These are phyloP conservation scores for Pseudocercospora macadamiae DNA, from an alignment of 2,329 filamentous ascomycete genomes.

Conservation along the genomic window DNA sequence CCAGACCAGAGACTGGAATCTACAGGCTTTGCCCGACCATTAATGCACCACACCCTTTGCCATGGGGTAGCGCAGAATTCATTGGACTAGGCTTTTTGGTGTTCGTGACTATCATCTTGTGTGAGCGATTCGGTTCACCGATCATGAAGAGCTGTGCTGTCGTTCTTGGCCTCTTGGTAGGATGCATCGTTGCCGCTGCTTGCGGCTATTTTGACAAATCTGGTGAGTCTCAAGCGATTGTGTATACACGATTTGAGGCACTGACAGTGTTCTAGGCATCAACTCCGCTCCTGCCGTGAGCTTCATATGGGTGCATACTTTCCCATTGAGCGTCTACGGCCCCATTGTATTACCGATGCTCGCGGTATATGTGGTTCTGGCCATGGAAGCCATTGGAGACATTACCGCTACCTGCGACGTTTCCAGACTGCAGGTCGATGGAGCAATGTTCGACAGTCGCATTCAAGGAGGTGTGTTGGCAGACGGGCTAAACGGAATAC, in stretches of 20 bases:
- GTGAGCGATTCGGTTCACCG: constrained; percentile 78
- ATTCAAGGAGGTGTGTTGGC: constrained; percentile 80
- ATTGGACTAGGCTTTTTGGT: constrained; percentile 80
- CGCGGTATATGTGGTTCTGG: constrained; percentile 66
- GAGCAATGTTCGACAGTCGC: constrained; percentile 70
- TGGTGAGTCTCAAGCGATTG: constrained; percentile 25
- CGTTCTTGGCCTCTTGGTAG: constrained; percentile 72
- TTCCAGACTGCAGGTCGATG: constrained; percentile 73
- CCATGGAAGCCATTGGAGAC: constrained; percentile 70
- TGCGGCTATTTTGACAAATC: constrained; percentile 75
- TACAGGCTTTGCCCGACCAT: constrained; percentile 69
- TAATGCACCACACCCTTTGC: constrained; percentile 69
- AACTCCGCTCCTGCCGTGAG: constrained; percentile 70
- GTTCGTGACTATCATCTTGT: constrained; percentile 77
- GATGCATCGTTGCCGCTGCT: constrained; percentile 77
- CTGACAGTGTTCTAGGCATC: constrained; percentile 71
- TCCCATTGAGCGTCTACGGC: constrained; percentile 71
- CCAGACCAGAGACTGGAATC: constrained; percentile 51
- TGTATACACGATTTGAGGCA: constrained; percentile 40
- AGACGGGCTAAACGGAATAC: constrained; percentile 68
- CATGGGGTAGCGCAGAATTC: constrained; percentile 78
- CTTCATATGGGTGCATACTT: constrained; percentile 80
- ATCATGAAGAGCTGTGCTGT: constrained; percentile 84
- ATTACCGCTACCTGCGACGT: constrained; percentile 73
- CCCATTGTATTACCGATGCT: constrained; percentile 74